These are phyloP conservation scores for Kondoa malvinella DNA, from an alignment of 768 basidiomycete genomes.

Conservation along the genomic window DNA sequence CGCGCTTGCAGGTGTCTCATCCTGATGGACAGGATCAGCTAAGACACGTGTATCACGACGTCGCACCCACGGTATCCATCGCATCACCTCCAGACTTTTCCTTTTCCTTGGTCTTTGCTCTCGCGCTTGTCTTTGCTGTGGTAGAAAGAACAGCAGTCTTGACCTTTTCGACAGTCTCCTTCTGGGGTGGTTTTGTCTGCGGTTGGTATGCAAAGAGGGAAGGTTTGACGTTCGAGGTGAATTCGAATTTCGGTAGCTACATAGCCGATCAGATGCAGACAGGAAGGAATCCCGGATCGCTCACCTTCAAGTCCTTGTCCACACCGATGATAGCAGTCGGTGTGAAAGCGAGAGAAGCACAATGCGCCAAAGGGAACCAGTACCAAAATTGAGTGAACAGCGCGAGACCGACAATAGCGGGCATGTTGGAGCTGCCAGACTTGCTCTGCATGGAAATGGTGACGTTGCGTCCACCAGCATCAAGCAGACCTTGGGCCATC, in stretches of 20 bases:
- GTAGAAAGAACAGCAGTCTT: slow-evolving; percentile 91
- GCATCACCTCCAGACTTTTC: slow-evolving; percentile 63
- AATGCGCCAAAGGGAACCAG: slow-evolving; percentile 96
- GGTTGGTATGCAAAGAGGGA: slow-evolving; percentile 85
- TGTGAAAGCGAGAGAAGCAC: slow-evolving; percentile 76
- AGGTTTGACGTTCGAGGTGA: slow-evolving; percentile 72
- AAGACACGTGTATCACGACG: background rate
- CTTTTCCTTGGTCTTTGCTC: slow-evolving; percentile 58
- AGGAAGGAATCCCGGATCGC: slow-evolving; percentile 15
- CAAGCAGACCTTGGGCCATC: slow-evolving; percentile 88
- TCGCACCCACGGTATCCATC: slow-evolving; percentile 57
- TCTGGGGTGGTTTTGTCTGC: slow-evolving; percentile 70
- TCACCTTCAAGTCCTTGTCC: slow-evolving; percentile 64
- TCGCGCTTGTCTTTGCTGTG: slow-evolving; percentile 87
- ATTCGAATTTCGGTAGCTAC: slow-evolving; percentile 84
- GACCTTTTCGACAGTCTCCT: slow-evolving; percentile 78
- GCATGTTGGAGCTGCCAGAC: slow-evolving; percentile 81
- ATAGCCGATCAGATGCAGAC: slow-evolving; percentile 6
- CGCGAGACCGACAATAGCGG: slow-evolving; percentile 91
- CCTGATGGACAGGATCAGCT: background rate
- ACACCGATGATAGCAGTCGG: slow-evolving; percentile 90
- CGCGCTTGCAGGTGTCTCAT: background rate
- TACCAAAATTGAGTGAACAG: slow-evolving; percentile 99
- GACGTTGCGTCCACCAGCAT: slow-evolving; percentile 90
- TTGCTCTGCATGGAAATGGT: slow-evolving; percentile 86